Percentiles rank a stretch among this genome's conserved stretches.
Conservation (phyloP, 176 grass and related monocot species). For the Triticum urartu region DNA sequence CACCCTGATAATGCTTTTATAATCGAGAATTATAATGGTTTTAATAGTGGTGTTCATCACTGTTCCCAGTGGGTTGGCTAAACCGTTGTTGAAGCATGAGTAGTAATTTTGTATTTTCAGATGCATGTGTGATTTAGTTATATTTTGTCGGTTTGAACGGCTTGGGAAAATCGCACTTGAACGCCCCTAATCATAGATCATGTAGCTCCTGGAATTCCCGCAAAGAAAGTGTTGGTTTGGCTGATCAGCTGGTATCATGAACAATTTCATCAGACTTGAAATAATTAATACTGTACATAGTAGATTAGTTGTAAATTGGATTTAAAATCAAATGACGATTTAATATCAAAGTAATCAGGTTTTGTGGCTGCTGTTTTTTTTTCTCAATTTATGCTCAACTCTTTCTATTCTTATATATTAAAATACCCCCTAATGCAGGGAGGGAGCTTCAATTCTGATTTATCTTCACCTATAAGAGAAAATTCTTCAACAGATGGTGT, state of each 20-base stretch:
- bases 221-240: neutral
- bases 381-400: constrained; percentile 17
- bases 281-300: neutral
- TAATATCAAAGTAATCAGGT: neutral
- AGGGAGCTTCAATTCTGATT: constrained; percentile 72
- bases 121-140: neutral
- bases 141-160: neutral
- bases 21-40: neutral
- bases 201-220: neutral
- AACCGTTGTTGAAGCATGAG: neutral
- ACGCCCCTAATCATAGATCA: neutral
- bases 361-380: neutral
- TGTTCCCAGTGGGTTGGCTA: neutral
- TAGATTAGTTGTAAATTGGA: neutral
- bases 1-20: neutral
- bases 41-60: neutral
- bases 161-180: neutral
- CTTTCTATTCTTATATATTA: constrained; percentile 26
- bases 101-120: neutral
- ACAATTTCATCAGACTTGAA: neutral
- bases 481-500: constrained; percentile 63
- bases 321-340: neutral
- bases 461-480: constrained; percentile 48
- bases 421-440: constrained; percentile 51
- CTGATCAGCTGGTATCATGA: neutral